Evolutionary conservation across 345 rosid species (phyloP), one percentile per base, ranked within the genome.

Genomic region (Rhizophora mangle): DNA sequence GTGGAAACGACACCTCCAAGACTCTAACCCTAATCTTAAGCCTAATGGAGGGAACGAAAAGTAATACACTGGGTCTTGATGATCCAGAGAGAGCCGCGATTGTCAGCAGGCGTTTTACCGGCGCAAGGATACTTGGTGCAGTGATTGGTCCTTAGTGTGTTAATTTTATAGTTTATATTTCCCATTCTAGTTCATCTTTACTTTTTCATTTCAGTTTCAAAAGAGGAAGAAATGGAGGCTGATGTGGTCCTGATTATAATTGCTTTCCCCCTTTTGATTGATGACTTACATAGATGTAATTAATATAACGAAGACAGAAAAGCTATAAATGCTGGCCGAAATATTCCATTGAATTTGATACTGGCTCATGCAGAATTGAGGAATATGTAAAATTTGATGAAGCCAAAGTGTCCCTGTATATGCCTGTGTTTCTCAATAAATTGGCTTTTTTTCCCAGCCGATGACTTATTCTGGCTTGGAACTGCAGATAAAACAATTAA

Each of bases 231-330:
- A 11, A 39, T 11, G 46, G 27, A 29, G 63, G 21, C 54, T 62
- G 31, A 58, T 70, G 57, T 39, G 6, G 54, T 46, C 46, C 26
- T 63, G 43, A 74, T 30, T 32, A 29, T 67, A 34, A 72, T 60
- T 46, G 62, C 71, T 8, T 71, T 52, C 59, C 69, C 46, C 62
- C 60, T 68, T 32, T 69, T 81, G 21, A 37, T 60, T 72, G 68
- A 84, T 91, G 96, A 91, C 96, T 43, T 94, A 89, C 79, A 88
- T 94, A 1, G 98, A 91, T 76, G 88, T 95, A 80, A 95, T 94
- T 75, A 96, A 91, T 79, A 85, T 94, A 68, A 88, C 88, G 79
- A 94, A 87, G 79, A 81, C 85, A 20, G 87, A 87, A 69, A 91
- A 88, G 75, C 82, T 91, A 72, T 86, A 93, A 79, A 86, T 94